Conservation (phyloP, 176 grass and related monocot genomes). For the Zizania latifolia region DNA sequence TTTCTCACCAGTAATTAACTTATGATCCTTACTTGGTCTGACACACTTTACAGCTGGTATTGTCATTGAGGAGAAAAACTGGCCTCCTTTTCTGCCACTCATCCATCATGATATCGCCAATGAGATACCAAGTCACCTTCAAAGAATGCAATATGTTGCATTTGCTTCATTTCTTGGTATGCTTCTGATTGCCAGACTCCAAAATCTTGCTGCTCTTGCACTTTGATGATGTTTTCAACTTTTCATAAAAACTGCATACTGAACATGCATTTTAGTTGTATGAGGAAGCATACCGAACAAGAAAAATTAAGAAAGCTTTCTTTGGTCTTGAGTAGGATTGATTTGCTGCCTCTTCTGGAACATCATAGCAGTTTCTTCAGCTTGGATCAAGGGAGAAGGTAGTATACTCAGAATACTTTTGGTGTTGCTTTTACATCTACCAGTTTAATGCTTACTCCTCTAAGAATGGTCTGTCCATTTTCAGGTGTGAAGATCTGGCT, state of each 20-base stretch:
- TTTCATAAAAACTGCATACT: background rate
- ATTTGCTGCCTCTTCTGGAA: constrained; percentile 88
- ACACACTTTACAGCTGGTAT: constrained; percentile 93
- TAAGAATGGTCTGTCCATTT: constrained; percentile 15
- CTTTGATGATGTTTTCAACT: background rate
- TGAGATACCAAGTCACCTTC: constrained; percentile 91
- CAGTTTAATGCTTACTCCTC: background rate
- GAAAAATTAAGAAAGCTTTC: constrained; percentile 20
- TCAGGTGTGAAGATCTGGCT: constrained; percentile 97
- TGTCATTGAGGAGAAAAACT: constrained; percentile 95
- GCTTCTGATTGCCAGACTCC: background rate
- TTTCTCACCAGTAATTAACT: too few species aligned
- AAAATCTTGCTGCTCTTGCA: background rate
- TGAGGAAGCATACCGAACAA: too few species aligned
- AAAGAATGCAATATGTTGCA: constrained; percentile 88
- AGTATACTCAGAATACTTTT: background rate
- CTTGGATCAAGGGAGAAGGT: constrained; percentile 99
- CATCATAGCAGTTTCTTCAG: constrained; percentile 81
- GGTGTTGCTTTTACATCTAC: background rate
- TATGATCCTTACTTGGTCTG: too few species aligned
- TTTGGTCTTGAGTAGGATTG: constrained; percentile 59
- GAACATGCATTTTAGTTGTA: background rate
- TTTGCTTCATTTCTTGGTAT: constrained; percentile 94
- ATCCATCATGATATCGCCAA: constrained; percentile 95
- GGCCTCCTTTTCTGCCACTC: constrained; percentile 92